Percentiles rank a stretch among this genome's conserved stretches.
These are phyloP conservation scores for Candida pseudocylindracea DNA, from an alignment of 1,139 yeast genomes.

Conservation along the genomic window DNA sequence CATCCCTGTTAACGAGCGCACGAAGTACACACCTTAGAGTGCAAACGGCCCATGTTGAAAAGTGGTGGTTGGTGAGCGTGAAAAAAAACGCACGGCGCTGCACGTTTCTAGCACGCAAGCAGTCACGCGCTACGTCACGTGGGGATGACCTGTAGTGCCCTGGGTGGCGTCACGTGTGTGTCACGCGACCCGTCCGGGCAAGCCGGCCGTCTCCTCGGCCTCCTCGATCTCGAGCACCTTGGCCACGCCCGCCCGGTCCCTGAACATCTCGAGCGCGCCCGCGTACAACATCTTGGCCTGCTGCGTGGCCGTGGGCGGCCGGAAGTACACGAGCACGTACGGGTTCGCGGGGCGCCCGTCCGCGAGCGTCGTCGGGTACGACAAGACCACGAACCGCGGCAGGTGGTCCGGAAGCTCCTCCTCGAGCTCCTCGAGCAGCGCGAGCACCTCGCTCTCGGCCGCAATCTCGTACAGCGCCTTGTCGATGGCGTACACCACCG, in stretches of 20 bases:
- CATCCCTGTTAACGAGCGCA: not conserved
- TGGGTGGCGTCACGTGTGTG: not conserved
- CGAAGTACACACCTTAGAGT: not conserved
- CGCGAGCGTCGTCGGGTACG: constrained; percentile 45
- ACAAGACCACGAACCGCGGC: constrained; percentile 55
- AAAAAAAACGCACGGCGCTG: not conserved
- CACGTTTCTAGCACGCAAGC: not conserved
- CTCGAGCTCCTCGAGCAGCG: constrained; percentile 30
- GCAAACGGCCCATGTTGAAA: not conserved
- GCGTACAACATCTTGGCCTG: constrained; percentile 74
- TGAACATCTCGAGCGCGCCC: constrained; percentile 62
- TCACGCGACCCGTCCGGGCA: not conserved
- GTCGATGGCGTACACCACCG: constrained; percentile 36
- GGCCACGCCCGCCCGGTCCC: constrained; percentile 59
- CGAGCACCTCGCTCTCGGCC: constrained; percentile 19
- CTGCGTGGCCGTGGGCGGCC: constrained; percentile 68
- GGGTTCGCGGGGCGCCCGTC: constrained; percentile 67
- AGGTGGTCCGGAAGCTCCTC: constrained; percentile 69
- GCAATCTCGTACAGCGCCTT: constrained; percentile 31
- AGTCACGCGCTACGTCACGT: constrained; percentile 14
- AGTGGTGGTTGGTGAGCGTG: no score
- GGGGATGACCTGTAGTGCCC: constrained; percentile 34
- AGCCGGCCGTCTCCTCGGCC: constrained; percentile 36
- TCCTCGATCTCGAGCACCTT: constrained; percentile 31
- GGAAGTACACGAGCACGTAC: constrained; percentile 59